A percentile compares a stretch with the other conserved stretches of the same genome.
These are phyloP conservation scores for Colletotrichum lindemuthianum DNA, from an alignment of 2,329 filamentous ascomycete genomes.

Conservation along the genomic window DNA sequence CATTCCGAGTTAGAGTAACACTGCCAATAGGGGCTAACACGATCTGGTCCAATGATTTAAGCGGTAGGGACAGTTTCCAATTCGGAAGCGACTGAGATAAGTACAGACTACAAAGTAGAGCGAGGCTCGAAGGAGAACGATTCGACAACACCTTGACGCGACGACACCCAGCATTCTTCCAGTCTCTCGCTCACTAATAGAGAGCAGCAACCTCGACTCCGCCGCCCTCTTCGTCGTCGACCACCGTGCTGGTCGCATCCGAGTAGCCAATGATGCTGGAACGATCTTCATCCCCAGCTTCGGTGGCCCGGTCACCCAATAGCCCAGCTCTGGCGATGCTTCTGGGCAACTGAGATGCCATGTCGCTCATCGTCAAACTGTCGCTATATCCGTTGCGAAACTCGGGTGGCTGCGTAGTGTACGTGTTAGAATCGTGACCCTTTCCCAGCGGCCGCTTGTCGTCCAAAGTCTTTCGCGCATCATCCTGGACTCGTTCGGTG, in stretches of 20 bases:
- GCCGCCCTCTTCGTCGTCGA: neutral
- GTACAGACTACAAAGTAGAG: too few species aligned
- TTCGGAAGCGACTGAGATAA: too few species aligned
- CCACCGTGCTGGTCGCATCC: too few species aligned
- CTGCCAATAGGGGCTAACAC: too few species aligned
- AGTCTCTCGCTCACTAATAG: neutral
- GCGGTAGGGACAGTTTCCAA: too few species aligned
- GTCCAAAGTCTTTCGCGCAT: slow-evolving; percentile 42
- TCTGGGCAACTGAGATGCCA: neutral
- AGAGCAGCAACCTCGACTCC: neutral
- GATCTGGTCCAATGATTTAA: too few species aligned
- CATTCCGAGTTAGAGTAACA: too few species aligned
- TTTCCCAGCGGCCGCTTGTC: slow-evolving; percentile 42
- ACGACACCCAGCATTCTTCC: too few species aligned
- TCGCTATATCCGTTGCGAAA: neutral
- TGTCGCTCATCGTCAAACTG: neutral
- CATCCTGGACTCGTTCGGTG: slow-evolving; percentile 40
- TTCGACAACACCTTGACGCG: too few species aligned
- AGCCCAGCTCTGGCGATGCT: neutral
- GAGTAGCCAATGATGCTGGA: neutral
- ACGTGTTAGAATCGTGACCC: slow-evolving; percentile 46
- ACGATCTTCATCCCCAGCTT: neutral
- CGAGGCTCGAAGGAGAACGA: too few species aligned
- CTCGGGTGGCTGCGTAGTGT: slow-evolving; percentile 19
- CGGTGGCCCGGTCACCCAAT: too few species aligned